Evolutionary conservation across 2,329 filamentous ascomycete genomes (phyloP).

Genomic region (Zasmidium cellare): DNA sequence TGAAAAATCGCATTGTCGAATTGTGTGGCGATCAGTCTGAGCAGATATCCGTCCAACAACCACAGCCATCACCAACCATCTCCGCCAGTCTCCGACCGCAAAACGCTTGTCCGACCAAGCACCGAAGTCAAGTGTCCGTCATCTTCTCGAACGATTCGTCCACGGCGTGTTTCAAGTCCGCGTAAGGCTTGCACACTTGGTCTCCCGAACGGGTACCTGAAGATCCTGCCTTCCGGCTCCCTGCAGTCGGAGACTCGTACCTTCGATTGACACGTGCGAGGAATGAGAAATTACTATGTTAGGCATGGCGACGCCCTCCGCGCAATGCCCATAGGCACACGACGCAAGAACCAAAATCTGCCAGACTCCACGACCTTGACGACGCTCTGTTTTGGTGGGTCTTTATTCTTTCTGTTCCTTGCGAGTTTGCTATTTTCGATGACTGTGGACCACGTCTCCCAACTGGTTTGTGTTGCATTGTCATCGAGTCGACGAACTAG

Average conservation of each 20-base stretch:
- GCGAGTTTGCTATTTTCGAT: neutral
- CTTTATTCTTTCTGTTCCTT: conserved; percentile 1
- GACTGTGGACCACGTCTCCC: neutral
- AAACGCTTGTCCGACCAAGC: conserved; percentile 9
- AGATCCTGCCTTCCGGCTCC: conserved; percentile 1
- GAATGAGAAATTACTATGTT: neutral
- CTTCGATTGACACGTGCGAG: neutral
- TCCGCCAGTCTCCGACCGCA: neutral
- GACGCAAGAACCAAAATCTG: neutral
- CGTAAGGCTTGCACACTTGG: conserved; percentile 7
- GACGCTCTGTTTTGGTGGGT: conserved; percentile 1
- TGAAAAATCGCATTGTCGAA: neutral
- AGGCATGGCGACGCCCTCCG: conserved; percentile 4
- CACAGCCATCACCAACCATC: neutral
- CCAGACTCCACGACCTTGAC: neutral
- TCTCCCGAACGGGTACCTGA: conserved; percentile 5
- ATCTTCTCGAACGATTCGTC: neutral
- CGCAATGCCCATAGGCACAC: conserved; percentile 6
- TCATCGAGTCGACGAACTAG: neutral
- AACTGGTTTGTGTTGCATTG: neutral
- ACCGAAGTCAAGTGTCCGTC: neutral
- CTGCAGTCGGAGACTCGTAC: no score
- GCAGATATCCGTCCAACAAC: neutral
- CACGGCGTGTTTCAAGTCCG: conserved; percentile 1
- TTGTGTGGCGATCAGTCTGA: neutral